These are phyloP conservation scores for Malus hybrid DNA, from an alignment of 331 rosid species.

Conservation along the genomic window DNA sequence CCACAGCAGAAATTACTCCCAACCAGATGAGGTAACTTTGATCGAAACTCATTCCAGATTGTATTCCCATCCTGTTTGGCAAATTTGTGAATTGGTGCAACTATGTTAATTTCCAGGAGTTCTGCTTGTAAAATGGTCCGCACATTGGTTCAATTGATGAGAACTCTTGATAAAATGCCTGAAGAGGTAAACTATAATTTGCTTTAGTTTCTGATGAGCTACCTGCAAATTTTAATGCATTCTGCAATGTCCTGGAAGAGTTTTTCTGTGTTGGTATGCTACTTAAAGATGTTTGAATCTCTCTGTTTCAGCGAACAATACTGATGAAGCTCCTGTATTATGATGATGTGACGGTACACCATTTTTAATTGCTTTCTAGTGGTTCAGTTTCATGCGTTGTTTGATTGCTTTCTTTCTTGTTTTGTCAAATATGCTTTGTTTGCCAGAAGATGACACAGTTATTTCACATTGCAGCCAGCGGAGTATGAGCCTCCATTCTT, in stretches of 20 bases:
- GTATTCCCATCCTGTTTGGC: neutral
- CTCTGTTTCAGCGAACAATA: slow-evolving; percentile 71
- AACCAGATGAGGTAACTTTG: slow-evolving; percentile 71
- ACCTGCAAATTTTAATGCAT: neutral
- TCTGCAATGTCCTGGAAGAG: neutral
- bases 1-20: slow-evolving; percentile 73
- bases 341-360: slow-evolving; percentile 74
- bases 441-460: neutral
- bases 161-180: slow-evolving; percentile 97
- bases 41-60: neutral
- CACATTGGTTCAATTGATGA: slow-evolving; percentile 89
- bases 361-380: slow-evolving; percentile 5
- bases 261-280: neutral
- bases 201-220: neutral
- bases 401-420: neutral
- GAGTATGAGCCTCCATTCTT: slow-evolving; percentile 98
- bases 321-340: slow-evolving; percentile 86
- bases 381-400: neutral
- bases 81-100: neutral
- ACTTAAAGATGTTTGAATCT: neutral
- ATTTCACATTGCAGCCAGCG: slow-evolving; percentile 56
- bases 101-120: slow-evolving; percentile 48
- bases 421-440: neutral
- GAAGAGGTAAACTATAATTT: slow-evolving; percentile 56
- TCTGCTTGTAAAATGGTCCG: slow-evolving; percentile 99